Percentiles rank a stretch among this genome's conserved stretches.
phyloP scores from a whole-genome alignment of 2,329 filamentous ascomycete genomes.

The Helminthosporium solani region DNA sequence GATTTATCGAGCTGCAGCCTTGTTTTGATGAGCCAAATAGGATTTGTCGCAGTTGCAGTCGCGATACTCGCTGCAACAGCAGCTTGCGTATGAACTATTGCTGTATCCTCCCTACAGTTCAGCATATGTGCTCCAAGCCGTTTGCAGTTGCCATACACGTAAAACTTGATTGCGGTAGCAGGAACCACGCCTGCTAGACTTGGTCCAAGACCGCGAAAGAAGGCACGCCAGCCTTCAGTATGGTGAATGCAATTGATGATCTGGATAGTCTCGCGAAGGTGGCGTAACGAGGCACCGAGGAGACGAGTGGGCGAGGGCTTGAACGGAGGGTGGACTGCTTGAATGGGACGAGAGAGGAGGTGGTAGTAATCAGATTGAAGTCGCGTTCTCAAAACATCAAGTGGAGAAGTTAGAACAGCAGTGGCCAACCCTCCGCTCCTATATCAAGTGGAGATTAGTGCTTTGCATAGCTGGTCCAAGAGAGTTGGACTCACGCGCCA shows the following conservation, averaged over 20 bases:
- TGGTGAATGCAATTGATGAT: constrained; percentile 41
- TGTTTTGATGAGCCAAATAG: constrained; percentile 41
- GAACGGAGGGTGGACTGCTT: not conserved
- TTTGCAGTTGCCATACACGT: constrained; percentile 44
- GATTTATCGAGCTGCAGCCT: constrained; percentile 14
- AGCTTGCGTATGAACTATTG: constrained; percentile 37
- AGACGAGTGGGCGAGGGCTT: not conserved
- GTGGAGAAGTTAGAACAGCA: constrained; percentile 5
- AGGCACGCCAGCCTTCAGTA: constrained; percentile 41
- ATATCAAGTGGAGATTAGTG: constrained; percentile 3
- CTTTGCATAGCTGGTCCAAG: not conserved
- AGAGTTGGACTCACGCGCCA: constrained; percentile 3
- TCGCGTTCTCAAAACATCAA: constrained; percentile 8
- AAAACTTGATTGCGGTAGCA: constrained; percentile 44
- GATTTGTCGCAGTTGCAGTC: constrained; percentile 42
- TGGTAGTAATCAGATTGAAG: constrained; percentile 4
- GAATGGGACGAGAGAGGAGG: not conserved
- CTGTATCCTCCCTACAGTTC: constrained; percentile 30
- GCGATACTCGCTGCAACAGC: constrained; percentile 40
- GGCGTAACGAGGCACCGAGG: constrained; percentile 3
- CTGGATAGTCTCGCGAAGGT: constrained; percentile 35
- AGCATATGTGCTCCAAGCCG: constrained; percentile 32
- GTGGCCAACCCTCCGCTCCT: constrained; percentile 6
- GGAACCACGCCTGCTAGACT: constrained; percentile 43
- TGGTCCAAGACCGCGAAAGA: constrained; percentile 42